Percentiles rank a stretch among this genome's conserved stretches.
These are phyloP conservation scores for Lolium perenne DNA, from an alignment of 176 grass and related monocot genomes.

Conservation along the genomic window DNA sequence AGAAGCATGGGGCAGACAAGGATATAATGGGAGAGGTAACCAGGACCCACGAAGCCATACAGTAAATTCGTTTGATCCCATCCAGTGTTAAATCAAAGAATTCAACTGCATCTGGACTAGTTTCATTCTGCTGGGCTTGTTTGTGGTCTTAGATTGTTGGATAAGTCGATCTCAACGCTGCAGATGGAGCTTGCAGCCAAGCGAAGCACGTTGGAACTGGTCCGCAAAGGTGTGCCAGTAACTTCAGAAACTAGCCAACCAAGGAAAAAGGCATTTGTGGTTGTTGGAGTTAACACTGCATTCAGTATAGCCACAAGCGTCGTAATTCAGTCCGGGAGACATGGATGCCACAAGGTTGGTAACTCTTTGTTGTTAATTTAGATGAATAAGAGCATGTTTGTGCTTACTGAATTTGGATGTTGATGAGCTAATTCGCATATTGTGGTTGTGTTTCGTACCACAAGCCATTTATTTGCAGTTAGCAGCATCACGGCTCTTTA, in stretches of 20 bases:
- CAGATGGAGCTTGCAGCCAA: conserved; percentile 96
- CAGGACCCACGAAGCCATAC: conserved; percentile 91
- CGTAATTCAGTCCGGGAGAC: conserved; percentile 88
- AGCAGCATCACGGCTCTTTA: not conserved
- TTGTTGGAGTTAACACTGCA: conserved; percentile 92
- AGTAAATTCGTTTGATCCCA: conserved; percentile 54
- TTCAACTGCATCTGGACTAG: conserved; percentile 11
- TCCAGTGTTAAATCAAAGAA: conserved; percentile 18
- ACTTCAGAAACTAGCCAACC: conserved; percentile 43
- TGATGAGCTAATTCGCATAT: conserved; percentile 33
- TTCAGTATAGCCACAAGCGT: conserved; percentile 89
- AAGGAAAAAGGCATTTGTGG: conserved; percentile 84
- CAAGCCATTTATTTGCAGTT: conserved; percentile 14
- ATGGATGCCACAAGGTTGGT: conserved; percentile 98
- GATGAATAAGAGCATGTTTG: conserved; percentile 28
- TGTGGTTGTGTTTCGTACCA: conserved; percentile 5
- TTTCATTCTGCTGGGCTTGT: conserved; percentile 41
- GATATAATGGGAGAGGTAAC: conserved; percentile 95
- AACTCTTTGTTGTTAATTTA: conserved; percentile 7
- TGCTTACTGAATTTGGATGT: conserved; percentile 26
- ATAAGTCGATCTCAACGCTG: conserved; percentile 96
- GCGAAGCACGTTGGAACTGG: conserved; percentile 65
- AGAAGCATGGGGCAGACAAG: conserved; percentile 77
- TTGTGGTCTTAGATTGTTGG: conserved; percentile 78
- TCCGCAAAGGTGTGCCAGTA: conserved; percentile 52